These are phyloP conservation scores for Saturnispora zaruensis DNA, from an alignment of 805 yeast species.

Conservation along the genomic window DNA sequence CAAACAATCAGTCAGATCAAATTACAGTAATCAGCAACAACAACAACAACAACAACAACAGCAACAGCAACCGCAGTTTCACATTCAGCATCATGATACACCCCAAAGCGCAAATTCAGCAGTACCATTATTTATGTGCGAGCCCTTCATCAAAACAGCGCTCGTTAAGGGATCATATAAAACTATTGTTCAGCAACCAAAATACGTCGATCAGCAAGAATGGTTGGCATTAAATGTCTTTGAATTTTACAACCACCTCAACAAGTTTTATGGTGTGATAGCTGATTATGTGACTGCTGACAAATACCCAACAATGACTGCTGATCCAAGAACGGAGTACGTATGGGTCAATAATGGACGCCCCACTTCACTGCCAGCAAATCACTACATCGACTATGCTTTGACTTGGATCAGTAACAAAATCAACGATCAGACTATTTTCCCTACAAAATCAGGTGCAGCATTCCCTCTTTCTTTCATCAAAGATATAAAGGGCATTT, in stretches of 20 bases:
- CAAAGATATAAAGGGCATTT: slow-evolving; percentile 77
- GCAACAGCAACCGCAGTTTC: slow-evolving; percentile 19
- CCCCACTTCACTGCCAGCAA: slow-evolving; percentile 81
- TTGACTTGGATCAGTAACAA: slow-evolving; percentile 83
- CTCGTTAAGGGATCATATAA: slow-evolving; percentile 93
- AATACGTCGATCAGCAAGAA: slow-evolving; percentile 88
- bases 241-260: slow-evolving; percentile 78
- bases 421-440: slow-evolving; percentile 78
- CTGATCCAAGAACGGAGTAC: slow-evolving; percentile 88
- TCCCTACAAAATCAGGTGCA: slow-evolving; percentile 84
- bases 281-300: slow-evolving; percentile 88
- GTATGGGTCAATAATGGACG: slow-evolving; percentile 71
- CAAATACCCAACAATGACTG: slow-evolving; percentile 87
- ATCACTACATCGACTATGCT: slow-evolving; percentile 87
- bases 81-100: slow-evolving; percentile 8
- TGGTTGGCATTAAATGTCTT: slow-evolving; percentile 93
- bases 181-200: slow-evolving; percentile 91
- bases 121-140: slow-evolving; percentile 70
- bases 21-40: slow-evolving; percentile 15
- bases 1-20: slow-evolving; percentile 33
- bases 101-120: slow-evolving; percentile 18
- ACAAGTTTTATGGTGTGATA: slow-evolving; percentile 84
- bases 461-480: slow-evolving; percentile 84
- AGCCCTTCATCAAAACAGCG: slow-evolving; percentile 90
- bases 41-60: slow-evolving; percentile 9